Conservation (phyloP, 2,329 filamentous ascomycete genomes). For the Nemania serpens region DNA sequence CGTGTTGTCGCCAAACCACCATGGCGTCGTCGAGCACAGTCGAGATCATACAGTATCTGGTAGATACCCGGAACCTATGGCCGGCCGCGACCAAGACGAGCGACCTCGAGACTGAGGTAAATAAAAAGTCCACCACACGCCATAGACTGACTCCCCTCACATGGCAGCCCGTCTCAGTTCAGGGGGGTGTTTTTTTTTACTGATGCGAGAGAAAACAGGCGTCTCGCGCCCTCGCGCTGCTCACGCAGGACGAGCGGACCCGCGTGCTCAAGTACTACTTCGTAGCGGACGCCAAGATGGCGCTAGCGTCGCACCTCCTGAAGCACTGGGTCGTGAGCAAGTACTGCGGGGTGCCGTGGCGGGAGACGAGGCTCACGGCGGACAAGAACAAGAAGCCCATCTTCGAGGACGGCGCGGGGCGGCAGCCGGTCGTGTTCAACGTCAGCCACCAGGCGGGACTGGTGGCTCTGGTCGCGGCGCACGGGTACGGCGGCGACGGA, state of each 20-base stretch:
- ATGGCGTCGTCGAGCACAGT: constrained; percentile 41
- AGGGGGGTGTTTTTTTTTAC: background rate
- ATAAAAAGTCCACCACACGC: too few species aligned
- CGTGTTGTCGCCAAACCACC: constrained; percentile 1
- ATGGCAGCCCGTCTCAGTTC: background rate
- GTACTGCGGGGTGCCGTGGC: constrained; percentile 64
- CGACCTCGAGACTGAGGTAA: constrained; percentile 53
- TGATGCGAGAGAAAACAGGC: constrained; percentile 48
- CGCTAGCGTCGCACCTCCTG: constrained; percentile 71
- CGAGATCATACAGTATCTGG: constrained; percentile 62
- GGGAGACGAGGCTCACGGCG: constrained; percentile 59
- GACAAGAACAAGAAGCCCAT: constrained; percentile 60
- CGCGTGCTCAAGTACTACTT: constrained; percentile 66
- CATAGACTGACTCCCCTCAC: background rate
- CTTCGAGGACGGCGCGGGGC: constrained; percentile 54
- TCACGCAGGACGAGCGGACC: constrained; percentile 59
- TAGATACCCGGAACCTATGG: constrained; percentile 65
- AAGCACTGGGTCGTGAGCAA: constrained; percentile 72
- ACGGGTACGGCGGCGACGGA: constrained; percentile 37
- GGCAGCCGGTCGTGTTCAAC: constrained; percentile 67
- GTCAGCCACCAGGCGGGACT: constrained; percentile 79
- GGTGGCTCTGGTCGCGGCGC: constrained; percentile 66
- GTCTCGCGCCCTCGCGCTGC: constrained; percentile 56
- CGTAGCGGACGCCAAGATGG: constrained; percentile 74
- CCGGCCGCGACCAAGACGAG: constrained; percentile 54